These are phyloP conservation scores for Epithemia pelagica DNA, from an alignment of 108 stramenopile genomes.

Conservation along the genomic window DNA sequence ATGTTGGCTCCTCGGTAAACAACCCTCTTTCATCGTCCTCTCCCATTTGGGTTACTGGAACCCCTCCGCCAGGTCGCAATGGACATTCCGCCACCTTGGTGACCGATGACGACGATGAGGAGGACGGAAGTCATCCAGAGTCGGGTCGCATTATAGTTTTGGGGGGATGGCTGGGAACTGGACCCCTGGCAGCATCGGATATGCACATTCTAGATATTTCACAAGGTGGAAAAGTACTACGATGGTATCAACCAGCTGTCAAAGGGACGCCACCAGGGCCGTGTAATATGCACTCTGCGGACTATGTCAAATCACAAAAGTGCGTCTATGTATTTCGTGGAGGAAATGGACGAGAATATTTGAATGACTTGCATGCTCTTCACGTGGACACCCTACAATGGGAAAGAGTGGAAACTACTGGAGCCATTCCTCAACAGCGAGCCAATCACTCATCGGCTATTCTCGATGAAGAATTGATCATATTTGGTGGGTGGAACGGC, in stretches of 20 bases:
- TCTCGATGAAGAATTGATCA: constrained; percentile 74
- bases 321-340: constrained; percentile 90
- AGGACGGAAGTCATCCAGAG: constrained; percentile 25
- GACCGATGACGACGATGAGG: constrained; percentile 31
- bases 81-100: constrained; percentile 92
- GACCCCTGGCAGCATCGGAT: constrained; percentile 84
- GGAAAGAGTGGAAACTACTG: constrained; percentile 67
- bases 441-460: constrained; percentile 89
- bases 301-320: constrained; percentile 52
- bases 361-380: constrained; percentile 86
- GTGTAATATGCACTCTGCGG: constrained; percentile 95
- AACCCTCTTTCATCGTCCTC: neutral
- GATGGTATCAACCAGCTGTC: constrained; percentile 62
- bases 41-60: constrained; percentile 33
- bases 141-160: constrained; percentile 80
- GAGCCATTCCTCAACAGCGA: constrained; percentile 67
- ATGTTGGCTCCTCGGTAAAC: neutral
- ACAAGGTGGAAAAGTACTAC: constrained; percentile 31
- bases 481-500: constrained; percentile 96
- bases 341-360: constrained; percentile 84
- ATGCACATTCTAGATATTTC: constrained; percentile 77
- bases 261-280: constrained; percentile 78
- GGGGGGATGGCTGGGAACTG: constrained; percentile 89
- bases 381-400: constrained; percentile 69
- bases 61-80: constrained; percentile 84